phyloP scores from a whole-genome alignment of 352 stramenopile genomes.

The Phytopythium montanum region DNA sequence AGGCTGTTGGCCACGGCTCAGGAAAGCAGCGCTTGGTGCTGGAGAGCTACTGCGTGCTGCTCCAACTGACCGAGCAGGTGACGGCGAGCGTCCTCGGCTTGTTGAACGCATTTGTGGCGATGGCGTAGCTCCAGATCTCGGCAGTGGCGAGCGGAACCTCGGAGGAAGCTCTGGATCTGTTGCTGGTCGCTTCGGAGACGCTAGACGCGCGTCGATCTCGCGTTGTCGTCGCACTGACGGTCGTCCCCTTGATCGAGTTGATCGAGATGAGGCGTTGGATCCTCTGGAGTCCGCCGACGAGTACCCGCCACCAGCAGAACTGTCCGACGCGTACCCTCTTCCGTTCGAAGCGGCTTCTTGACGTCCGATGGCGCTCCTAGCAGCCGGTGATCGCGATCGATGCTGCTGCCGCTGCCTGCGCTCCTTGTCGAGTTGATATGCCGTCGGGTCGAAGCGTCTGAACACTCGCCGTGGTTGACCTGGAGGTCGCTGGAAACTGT shows the following conservation, averaged over 20 bases:
- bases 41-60: not conserved
- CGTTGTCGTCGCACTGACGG: slow-evolving; percentile 50
- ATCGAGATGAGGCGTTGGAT: slow-evolving; percentile 45
- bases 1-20: not conserved
- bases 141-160: slow-evolving; percentile 22
- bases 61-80: slow-evolving; percentile 5
- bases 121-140: slow-evolving; percentile 15
- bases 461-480: slow-evolving; percentile 30
- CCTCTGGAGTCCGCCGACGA: slow-evolving; percentile 53
- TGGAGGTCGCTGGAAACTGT: slow-evolving; percentile 3
- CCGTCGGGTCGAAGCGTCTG: slow-evolving; percentile 74
- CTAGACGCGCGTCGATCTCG: slow-evolving; percentile 44
- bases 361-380: not conserved
- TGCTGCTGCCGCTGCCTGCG: slow-evolving; percentile 36
- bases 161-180: slow-evolving; percentile 12
- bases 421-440: slow-evolving; percentile 75
- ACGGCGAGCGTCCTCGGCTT: slow-evolving; percentile 27
- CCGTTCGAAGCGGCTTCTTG: slow-evolving; percentile 6
- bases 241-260: slow-evolving; percentile 32
- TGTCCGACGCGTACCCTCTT: slow-evolving; percentile 62
- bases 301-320: slow-evolving; percentile 51
- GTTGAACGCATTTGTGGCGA: slow-evolving; percentile 5
- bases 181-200: slow-evolving; percentile 44
- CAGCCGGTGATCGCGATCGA: slow-evolving; percentile 28
- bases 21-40: not conserved